Percentiles rank a stretch among this genome's conserved stretches.
phyloP scores from a whole-genome alignment of 139 green algal species.

The Microglena sp. region DNA sequence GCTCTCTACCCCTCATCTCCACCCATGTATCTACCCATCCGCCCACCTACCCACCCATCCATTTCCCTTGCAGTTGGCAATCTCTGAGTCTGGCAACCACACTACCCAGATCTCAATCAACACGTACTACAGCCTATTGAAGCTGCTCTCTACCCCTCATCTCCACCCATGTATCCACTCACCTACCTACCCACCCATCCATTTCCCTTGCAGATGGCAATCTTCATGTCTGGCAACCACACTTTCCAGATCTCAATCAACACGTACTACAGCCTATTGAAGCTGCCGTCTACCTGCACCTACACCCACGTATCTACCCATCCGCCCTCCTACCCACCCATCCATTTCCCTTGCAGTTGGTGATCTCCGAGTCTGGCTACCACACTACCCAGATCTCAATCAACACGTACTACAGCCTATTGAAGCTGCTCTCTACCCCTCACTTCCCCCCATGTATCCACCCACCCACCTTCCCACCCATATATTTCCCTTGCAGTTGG shows the following conservation, averaged over 20 bases:
- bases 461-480: background rate
- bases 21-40: no score
- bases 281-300: constrained; percentile 69
- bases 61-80: constrained; percentile 8
- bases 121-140: constrained; percentile 77
- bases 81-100: constrained; percentile 46
- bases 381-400: constrained; percentile 55
- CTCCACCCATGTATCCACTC: no score
- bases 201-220: constrained; percentile 8
- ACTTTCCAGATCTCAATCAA: constrained; percentile 49
- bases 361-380: constrained; percentile 36
- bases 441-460: no score
- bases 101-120: constrained; percentile 49
- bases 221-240: constrained; percentile 45
- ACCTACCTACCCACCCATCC: no score
- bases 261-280: constrained; percentile 77
- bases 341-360: constrained; percentile 8
- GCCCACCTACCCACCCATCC: no score
- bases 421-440: constrained; percentile 72
- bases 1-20: no score
- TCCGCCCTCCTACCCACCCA: no score
- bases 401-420: constrained; percentile 70
- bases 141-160: constrained; percentile 69
- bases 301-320: no score
- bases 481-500: constrained; percentile 8